Base-by-base conservation (phyloP, 139 green algal species). In the Tetraselmis chui region DNA sequence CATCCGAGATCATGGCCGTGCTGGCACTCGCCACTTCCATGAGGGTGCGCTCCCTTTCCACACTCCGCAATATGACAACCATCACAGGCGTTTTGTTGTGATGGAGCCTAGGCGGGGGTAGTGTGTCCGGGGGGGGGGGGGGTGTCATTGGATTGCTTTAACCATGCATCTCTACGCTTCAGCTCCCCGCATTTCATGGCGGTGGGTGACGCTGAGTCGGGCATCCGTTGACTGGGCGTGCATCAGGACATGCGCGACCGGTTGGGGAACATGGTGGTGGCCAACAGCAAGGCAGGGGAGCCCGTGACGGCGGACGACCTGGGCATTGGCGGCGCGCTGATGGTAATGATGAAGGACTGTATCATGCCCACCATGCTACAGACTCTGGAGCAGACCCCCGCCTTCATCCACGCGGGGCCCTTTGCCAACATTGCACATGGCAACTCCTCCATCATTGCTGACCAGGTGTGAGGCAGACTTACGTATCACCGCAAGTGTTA, bases 341-440 rank as follows among this genome's bases (percentile, higher is more conserved):
- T 94, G n/a, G 97, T 98, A 76, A 88, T 99, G 75, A 97, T 99
- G 93, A 97, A 97, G 45, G 45, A 67, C 45, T 67, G 45, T 18
- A 67, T 67, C 45, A 67, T 67, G n/a, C 76, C 76, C 28, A 82
- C 79, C 26, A 67, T 89, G 31, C 82, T 91, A 85, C 91, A 98
- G 90, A 99, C 95, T 0, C 91, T 99, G 83, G 97, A 99, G 91
- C 87, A 91, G 75, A 98, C 97, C 0, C 97, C 97, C 0, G 95
- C 98, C 79, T 89, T 99, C 83, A 94, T 98, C 75, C 94, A 97
- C 79, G 94, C 94, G 0, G 94, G 94, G 0, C 94, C 94, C 23
- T 99, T 99, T 90, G 97, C 97, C 81, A 99, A 99, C 92, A 99
- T 99, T 45, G 97, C 94, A 0, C 91, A 94, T 79, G 94, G 94